These are phyloP conservation scores for Pseudogymnoascus sp. DNA, from an alignment of 2,329 filamentous ascomycete genomes.

Conservation along the genomic window DNA sequence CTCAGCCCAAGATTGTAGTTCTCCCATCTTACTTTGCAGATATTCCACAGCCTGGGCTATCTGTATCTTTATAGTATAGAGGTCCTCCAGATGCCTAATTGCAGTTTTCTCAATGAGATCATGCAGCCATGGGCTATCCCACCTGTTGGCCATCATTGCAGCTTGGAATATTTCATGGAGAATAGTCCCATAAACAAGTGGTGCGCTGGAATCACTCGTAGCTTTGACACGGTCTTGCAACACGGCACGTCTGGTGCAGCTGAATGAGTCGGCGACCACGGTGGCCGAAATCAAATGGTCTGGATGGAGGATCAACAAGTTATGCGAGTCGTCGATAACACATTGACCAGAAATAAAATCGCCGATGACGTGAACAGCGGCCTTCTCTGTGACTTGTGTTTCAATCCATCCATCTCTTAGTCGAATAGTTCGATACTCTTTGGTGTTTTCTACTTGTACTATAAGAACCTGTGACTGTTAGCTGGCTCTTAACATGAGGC, in stretches of 20 bases:
- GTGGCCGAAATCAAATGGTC: slow-evolving; percentile 94
- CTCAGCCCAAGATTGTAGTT: slow-evolving; percentile 76
- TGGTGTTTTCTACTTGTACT: slow-evolving; percentile 72
- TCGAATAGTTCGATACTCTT: slow-evolving; percentile 59
- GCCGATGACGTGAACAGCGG: slow-evolving; percentile 83
- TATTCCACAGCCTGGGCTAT: slow-evolving; percentile 69
- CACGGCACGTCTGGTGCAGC: slow-evolving; percentile 82
- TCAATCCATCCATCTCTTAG: slow-evolving; percentile 84
- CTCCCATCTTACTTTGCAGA: slow-evolving; percentile 73
- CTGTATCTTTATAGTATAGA: slow-evolving; percentile 80
- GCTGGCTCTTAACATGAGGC: not conserved
- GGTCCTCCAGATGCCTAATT: slow-evolving; percentile 75
- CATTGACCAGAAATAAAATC: slow-evolving; percentile 68
- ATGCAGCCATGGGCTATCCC: slow-evolving; percentile 64
- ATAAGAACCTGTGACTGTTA: slow-evolving; percentile 56
- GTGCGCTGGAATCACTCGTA: slow-evolving; percentile 69
- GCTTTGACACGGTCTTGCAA: slow-evolving; percentile 93
- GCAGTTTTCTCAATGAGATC: slow-evolving; percentile 62
- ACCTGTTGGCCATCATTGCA: slow-evolving; percentile 74
- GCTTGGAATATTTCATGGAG: slow-evolving; percentile 95
- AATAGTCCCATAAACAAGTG: slow-evolving; percentile 86
- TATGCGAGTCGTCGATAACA: slow-evolving; percentile 72
- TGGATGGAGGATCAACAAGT: slow-evolving; percentile 86
- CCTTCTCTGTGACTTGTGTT: slow-evolving; percentile 65
- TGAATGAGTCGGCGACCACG: slow-evolving; percentile 92